Percentiles rank a stretch among this genome's conserved stretches.
Evolutionary conservation across 768 basidiomycete species (phyloP).

Genomic region (Mycena vulgaris): DNA sequence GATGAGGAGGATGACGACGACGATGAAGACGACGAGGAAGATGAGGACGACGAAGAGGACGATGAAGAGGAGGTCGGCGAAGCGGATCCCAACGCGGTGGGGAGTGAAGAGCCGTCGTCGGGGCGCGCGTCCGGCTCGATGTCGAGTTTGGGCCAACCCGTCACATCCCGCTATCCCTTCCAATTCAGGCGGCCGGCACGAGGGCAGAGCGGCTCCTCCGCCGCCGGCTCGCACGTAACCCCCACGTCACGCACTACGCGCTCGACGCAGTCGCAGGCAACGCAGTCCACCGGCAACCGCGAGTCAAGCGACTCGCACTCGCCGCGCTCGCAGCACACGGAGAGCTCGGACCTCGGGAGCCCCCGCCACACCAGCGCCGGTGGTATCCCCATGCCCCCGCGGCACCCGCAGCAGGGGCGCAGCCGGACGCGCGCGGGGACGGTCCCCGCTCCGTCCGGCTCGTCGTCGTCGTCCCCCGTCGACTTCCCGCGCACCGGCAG

Average conservation of each 20-base stretch:
- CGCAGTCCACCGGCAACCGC: conserved; percentile 75
- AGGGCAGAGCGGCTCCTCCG: conserved; percentile 59
- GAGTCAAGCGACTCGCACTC: conserved; percentile 75
- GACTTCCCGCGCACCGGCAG: conserved; percentile 34
- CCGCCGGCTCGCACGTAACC: conserved; percentile 56
- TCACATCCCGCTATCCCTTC: conserved; percentile 81
- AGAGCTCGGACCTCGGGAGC: conserved; percentile 56
- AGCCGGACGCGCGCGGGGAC: conserved; percentile 45
- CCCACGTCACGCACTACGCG: conserved; percentile 47
- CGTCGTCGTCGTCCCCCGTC: conserved; percentile 40
- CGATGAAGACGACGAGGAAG: conserved; percentile 51
- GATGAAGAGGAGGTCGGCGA: conserved; percentile 54
- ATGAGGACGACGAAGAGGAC: conserved; percentile 62
- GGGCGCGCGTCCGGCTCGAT: conserved; percentile 84
- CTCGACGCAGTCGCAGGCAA: conserved; percentile 60
- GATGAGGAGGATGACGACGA: conserved; percentile 39
- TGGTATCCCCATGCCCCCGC: conserved; percentile 59
- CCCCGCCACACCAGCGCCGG: conserved; percentile 48
- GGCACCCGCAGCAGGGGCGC: conserved; percentile 46
- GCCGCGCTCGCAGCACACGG: conserved; percentile 56
- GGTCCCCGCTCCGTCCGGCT: conserved; percentile 39
- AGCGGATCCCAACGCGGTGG: conserved; percentile 37
- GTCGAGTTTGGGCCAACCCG: conserved; percentile 87
- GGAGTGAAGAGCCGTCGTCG: conserved; percentile 65
- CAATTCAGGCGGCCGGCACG: conserved; percentile 69